Evolutionary conservation across 1,139 yeast genomes (phyloP).

Genomic region (Geotrichum histeridarum): DNA sequence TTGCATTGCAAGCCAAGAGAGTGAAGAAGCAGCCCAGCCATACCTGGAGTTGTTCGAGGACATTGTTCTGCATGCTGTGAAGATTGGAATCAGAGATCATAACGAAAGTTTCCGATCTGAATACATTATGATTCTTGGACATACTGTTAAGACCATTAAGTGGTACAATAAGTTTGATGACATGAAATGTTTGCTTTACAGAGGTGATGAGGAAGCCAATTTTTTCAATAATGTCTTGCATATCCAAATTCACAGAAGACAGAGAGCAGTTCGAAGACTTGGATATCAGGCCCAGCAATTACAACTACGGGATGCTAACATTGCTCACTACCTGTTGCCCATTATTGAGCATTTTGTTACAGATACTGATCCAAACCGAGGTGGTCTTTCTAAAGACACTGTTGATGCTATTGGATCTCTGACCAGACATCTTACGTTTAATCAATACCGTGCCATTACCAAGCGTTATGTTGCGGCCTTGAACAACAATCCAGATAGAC

Average conservation of each 20-base stretch:
- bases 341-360: constrained; percentile 69
- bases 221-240: constrained; percentile 79
- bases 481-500: constrained; percentile 45
- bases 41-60: constrained; percentile 46
- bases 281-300: constrained; percentile 39
- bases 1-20: constrained; percentile 28
- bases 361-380: constrained; percentile 52
- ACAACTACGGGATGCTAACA: constrained; percentile 50
- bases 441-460: constrained; percentile 71
- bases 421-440: constrained; percentile 62
- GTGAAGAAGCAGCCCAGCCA: constrained; percentile 29
- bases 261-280: constrained; percentile 68
- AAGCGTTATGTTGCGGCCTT: constrained; percentile 63
- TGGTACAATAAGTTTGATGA: constrained; percentile 44
- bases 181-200: constrained; percentile 56
- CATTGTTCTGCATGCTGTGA: constrained; percentile 59
- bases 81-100: constrained; percentile 60
- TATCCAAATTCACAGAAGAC: constrained; percentile 81
- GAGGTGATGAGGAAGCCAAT: constrained; percentile 75
- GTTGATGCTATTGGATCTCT: constrained; percentile 58
- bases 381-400: constrained; percentile 72
- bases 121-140: constrained; percentile 60
- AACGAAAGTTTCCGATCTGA: constrained; percentile 66
- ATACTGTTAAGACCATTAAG: constrained; percentile 45
- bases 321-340: constrained; percentile 79